phyloP scores from a whole-genome alignment of 2,329 filamentous ascomycete species.

The Aspergillus pseudoviridinutans region DNA sequence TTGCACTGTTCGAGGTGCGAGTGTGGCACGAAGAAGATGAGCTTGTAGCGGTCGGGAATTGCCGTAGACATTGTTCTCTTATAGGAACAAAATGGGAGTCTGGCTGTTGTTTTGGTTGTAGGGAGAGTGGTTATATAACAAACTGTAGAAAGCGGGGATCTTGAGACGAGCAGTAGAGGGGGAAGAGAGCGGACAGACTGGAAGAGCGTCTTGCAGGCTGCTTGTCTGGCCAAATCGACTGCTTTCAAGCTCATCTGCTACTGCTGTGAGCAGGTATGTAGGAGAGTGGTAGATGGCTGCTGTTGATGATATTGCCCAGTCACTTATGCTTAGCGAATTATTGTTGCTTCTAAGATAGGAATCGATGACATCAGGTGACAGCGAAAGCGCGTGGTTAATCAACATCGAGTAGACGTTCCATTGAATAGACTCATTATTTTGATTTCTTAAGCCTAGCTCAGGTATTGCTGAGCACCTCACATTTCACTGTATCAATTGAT shows the following conservation, averaged over 20 bases:
- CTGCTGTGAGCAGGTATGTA: not conserved
- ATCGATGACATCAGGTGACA: not conserved
- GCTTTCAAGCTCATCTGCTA: not conserved
- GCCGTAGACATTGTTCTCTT: slow-evolving; percentile 22
- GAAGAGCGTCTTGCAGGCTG: not conserved
- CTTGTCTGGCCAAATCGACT: not conserved
- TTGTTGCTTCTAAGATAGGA: not conserved
- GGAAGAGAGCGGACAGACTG: not conserved
- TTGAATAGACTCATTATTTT: not conserved
- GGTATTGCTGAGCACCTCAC: not conserved
- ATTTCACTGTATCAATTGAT: not conserved
- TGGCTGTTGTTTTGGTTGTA: not conserved
- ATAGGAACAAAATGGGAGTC: not conserved
- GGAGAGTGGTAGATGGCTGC: not conserved
- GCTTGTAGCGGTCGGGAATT: slow-evolving; percentile 34
- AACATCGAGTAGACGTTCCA: not conserved
- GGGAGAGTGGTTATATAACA: not conserved
- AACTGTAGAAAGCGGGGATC: not conserved
- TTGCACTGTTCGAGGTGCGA: slow-evolving; percentile 38
- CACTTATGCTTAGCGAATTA: not conserved
- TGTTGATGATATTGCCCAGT: not conserved
- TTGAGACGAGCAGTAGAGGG: not conserved
- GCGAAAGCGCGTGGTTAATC: not conserved
- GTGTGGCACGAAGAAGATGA: slow-evolving; percentile 43
- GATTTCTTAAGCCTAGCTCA: not conserved